These are phyloP conservation scores for Poterioochromonas sp. DNA, from an alignment of 352 stramenopile genomes.

Conservation along the genomic window DNA sequence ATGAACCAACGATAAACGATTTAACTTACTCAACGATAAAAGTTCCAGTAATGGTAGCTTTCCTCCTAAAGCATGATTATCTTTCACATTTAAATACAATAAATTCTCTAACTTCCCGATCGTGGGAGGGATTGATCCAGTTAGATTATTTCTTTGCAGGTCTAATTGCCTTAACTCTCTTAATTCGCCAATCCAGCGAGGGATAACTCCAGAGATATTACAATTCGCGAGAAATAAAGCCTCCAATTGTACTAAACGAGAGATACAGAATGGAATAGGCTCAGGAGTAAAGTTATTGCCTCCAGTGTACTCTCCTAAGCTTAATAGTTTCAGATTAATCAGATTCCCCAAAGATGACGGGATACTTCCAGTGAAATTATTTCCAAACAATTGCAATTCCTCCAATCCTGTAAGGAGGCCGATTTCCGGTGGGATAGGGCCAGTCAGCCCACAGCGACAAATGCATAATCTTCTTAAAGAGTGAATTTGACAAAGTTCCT, in stretches of 20 bases:
- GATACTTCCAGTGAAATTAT: conserved; percentile 5
- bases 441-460: conserved; percentile 6
- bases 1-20: conserved; percentile 24
- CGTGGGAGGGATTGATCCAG: neutral
- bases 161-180: conserved; percentile 19
- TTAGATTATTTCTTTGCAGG: conserved; percentile 1
- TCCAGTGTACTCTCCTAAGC: conserved; percentile 26
- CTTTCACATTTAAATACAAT: conserved; percentile 24
- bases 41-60: neutral
- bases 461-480: conserved; percentile 15
- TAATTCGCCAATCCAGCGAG: conserved; percentile 3
- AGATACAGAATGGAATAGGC: conserved; percentile 3
- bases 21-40: neutral
- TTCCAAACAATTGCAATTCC: conserved; percentile 32
- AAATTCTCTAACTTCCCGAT: conserved; percentile 1
- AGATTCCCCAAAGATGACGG: neutral
- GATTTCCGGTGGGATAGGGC: conserved; percentile 4
- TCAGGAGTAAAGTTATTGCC: conserved; percentile 19
- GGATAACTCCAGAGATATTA: neutral
- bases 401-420: neutral
- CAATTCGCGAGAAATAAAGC: conserved; percentile 24
- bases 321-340: neutral
- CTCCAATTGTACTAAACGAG: neutral
- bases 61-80: neutral
- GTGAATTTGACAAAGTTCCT: neutral